Percentiles rank a stretch among this genome's conserved stretches.
Conservation (phyloP, 768 basidiomycete species). For the Leccinum rimulosum region DNA sequence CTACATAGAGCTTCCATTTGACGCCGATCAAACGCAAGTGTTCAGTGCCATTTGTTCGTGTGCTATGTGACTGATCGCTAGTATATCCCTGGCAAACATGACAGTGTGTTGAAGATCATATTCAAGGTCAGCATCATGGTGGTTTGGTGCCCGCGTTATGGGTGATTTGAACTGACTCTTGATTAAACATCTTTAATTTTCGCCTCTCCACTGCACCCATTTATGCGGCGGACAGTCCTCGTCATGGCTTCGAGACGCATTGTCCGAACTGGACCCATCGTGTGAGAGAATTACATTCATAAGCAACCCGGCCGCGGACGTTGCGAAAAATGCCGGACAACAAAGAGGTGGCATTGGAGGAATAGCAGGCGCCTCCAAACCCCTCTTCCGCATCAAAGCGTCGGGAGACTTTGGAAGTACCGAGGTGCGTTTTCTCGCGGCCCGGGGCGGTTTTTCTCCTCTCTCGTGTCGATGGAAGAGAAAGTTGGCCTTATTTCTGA, state of each 20-base stretch:
- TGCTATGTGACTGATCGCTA: slow-evolving; percentile 8
- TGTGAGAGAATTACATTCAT: slow-evolving; percentile 84
- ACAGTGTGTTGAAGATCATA: slow-evolving; percentile 76
- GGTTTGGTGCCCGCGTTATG: background rate
- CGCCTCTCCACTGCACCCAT: background rate
- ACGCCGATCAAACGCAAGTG: slow-evolving; percentile 57
- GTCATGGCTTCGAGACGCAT: slow-evolving; percentile 90
- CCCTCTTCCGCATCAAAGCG: slow-evolving; percentile 78
- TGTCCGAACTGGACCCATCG: slow-evolving; percentile 87
- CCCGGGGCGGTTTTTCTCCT: background rate
- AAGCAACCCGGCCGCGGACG: slow-evolving; percentile 57
- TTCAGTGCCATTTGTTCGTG: background rate
- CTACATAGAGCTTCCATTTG: slow-evolving; percentile 76
- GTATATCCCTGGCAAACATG: background rate
- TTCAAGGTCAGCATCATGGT: slow-evolving; percentile 56
- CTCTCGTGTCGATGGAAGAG: background rate
- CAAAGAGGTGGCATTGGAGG: slow-evolving; percentile 12
- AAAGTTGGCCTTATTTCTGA: background rate
- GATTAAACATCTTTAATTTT: background rate
- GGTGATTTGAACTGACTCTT: background rate
- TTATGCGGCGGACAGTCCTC: slow-evolving; percentile 49
- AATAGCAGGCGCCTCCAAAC: slow-evolving; percentile 31
- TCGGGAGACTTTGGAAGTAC: slow-evolving; percentile 82
- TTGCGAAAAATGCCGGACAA: slow-evolving; percentile 7
- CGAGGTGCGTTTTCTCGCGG: slow-evolving; percentile 49